phyloP scores from a whole-genome alignment of 1,139 yeast species.

The Kodamaea fungicola region DNA sequence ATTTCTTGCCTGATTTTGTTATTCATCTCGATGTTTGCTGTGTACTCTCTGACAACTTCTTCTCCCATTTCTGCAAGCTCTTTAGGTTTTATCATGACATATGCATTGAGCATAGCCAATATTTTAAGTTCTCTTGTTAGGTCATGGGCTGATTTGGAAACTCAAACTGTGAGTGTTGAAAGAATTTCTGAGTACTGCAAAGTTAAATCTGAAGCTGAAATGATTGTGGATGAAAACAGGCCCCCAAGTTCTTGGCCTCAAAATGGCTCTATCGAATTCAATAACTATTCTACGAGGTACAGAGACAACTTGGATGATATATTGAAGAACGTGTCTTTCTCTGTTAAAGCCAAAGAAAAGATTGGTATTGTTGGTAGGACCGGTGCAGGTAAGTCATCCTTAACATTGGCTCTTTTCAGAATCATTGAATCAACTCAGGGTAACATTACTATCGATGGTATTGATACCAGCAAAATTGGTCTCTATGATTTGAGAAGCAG shows the following conservation, averaged over 20 bases:
- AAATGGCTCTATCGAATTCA: conserved; percentile 21
- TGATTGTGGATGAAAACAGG: conserved; percentile 20
- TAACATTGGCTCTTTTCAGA: conserved; percentile 28
- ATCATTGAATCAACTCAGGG: conserved; percentile 27
- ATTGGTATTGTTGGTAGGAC: conserved; percentile 32
- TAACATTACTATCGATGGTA: conserved; percentile 24
- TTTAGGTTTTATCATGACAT: conserved; percentile 28
- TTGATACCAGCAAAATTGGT: conserved; percentile 23
- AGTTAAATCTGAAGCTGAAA: conserved; percentile 23
- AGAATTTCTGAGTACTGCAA: conserved; percentile 25
- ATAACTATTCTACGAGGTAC: conserved; percentile 23
- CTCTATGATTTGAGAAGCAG: conserved; percentile 26
- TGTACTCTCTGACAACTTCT: conserved; percentile 15
- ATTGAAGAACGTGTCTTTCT: conserved; percentile 19
- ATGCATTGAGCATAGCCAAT: conserved; percentile 21
- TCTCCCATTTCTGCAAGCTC: conserved; percentile 21
- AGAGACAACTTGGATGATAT: conserved; percentile 27
- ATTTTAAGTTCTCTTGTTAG: conserved; percentile 23
- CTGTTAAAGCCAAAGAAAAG: conserved; percentile 23
- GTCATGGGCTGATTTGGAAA: conserved; percentile 26
- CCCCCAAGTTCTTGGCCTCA: conserved; percentile 24
- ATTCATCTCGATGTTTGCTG: conserved; percentile 17
- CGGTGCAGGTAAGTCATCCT: conserved; percentile 31
- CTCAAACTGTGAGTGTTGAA: conserved; percentile 25
- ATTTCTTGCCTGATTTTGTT: conserved; percentile 23